Base-by-base conservation (phyloP, 139 green algal genomes). In the Chlorella sp. region DNA sequence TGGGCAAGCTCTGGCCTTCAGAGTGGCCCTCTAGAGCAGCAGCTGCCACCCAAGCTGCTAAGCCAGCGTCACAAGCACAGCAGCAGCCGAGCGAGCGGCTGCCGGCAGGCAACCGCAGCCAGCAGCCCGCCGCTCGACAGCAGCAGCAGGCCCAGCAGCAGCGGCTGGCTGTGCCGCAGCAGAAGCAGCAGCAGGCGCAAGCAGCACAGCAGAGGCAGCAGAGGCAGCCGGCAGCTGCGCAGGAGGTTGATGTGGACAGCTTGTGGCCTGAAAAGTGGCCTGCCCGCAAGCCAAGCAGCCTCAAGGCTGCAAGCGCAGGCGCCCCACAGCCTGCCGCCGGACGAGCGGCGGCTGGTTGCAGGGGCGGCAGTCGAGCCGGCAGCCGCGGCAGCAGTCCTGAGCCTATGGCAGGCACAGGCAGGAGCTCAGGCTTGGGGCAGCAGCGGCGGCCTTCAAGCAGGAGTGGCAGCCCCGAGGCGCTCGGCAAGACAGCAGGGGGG, bases 221-320 rank as follows among this genome's bases (percentile, higher is more conserved):
- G n/a, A 34, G 46, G 65, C 65, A 34, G 65, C n/a, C 16, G 5
- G n/a, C 65, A 73, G 65, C 32, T n/a, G 43, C 38, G 48, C 46
- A 19, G 9, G 51, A 69, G 20, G 6, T 69, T 3, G 58, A 74
- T 44, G 32, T 83, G 20, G 80, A 84, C 20, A 36, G 32, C 3
- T n/a, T 84, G 32, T 84, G 80, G 80, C 80, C 80, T 0, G 46
- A 75, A 3, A 77, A 67, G 17, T 84, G 80, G 80, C 80, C 80
- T 5, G 64, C 80, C 8, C 70, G 80, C 20, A 77, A 77, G 72
- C 72, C 72, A 20, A 60, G 51, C 51, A 60, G 11, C 60, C 60
- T 68, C 30, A 34, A 68, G 60, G 5, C 60, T 36, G 30, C 60
- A 68, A 26, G 60, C 36, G n/a, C 68, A 44, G 68, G 34, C 14